A percentile compares a stretch with the other conserved stretches of the same genome.
Evolutionary conservation across 140 eudicot genomes (phyloP).

Genomic region (Ambrosia hybrid): DNA sequence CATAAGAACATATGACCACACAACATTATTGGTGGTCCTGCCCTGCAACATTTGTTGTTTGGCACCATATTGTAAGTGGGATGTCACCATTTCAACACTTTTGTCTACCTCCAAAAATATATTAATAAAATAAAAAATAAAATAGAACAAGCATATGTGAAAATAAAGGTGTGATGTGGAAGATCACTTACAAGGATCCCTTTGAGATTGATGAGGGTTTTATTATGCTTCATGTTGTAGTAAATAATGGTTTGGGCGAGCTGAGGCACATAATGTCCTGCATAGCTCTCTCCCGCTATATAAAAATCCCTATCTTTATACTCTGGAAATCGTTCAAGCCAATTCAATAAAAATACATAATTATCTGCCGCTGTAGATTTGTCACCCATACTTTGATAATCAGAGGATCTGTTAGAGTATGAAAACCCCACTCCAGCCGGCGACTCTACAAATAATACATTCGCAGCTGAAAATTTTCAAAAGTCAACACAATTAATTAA

Average conservation of each 20-base stretch:
- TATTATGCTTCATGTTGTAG: conserved; percentile 50
- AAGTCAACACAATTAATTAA: not conserved
- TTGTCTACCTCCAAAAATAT: not conserved
- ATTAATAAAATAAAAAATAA: too few relatives aligned
- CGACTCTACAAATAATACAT: conserved; percentile 73
- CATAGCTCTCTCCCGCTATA: conserved; percentile 81
- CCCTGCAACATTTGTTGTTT: conserved; percentile 12
- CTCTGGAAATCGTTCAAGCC: conserved; percentile 83
- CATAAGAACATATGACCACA: conserved; percentile 21
- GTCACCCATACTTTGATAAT: conserved; percentile 48
- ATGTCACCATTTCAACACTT: not conserved
- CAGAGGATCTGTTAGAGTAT: conserved; percentile 59
- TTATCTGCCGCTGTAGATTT: conserved; percentile 55
- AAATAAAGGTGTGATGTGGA: not conserved
- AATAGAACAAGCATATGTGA: not conserved
- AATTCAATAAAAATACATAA: conserved; percentile 54
- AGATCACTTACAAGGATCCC: conserved; percentile 67
- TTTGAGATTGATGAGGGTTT: conserved; percentile 60
- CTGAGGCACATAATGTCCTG: conserved; percentile 83
- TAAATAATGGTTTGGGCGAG: conserved; percentile 69
- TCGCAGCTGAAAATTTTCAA: conserved; percentile 46
- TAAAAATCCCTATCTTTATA: conserved; percentile 62
- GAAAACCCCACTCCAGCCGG: conserved; percentile 90
- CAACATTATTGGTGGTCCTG: conserved; percentile 36
- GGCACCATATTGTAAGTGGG: conserved; percentile 21